phyloP scores from a whole-genome alignment of 1,139 yeast species.

The Geotrichum klebahnii region DNA sequence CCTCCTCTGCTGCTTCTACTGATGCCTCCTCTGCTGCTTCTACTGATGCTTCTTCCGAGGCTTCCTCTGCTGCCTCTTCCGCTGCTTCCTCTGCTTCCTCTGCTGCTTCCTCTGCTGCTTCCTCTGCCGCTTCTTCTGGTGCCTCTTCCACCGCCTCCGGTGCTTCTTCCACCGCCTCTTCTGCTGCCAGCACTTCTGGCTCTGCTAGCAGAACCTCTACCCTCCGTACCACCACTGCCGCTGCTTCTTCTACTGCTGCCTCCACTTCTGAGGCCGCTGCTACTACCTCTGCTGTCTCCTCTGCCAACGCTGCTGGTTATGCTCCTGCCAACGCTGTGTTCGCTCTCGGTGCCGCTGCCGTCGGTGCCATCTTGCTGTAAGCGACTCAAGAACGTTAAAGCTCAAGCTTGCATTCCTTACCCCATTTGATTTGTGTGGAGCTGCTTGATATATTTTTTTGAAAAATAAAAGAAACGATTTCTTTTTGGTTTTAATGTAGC shows the following conservation, averaged over 20 bases:
- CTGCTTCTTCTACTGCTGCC: slow-evolving; percentile 27
- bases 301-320: slow-evolving; percentile 13
- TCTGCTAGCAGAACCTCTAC: slow-evolving; percentile 20
- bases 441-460: no score
- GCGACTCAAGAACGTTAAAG: neutral
- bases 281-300: slow-evolving; percentile 20
- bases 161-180: slow-evolving; percentile 25
- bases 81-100: slow-evolving; percentile 24
- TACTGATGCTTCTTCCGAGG: slow-evolving; percentile 10
- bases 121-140: slow-evolving; percentile 22
- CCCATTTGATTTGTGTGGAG: no score
- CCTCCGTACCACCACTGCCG: slow-evolving; percentile 13
- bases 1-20: slow-evolving; percentile 22
- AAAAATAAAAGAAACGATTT: neutral
- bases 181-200: slow-evolving; percentile 21
- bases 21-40: slow-evolving; percentile 22
- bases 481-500: neutral
- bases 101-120: slow-evolving; percentile 24
- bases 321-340: slow-evolving; percentile 10
- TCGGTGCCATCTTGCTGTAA: slow-evolving; percentile 24
- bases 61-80: slow-evolving; percentile 22
- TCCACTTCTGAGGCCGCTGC: neutral
- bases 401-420: no score
- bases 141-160: slow-evolving; percentile 5
- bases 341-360: slow-evolving; percentile 13